These are phyloP conservation scores for Candida pseudofarinosa DNA, from an alignment of 805 yeast genomes.

Conservation along the genomic window DNA sequence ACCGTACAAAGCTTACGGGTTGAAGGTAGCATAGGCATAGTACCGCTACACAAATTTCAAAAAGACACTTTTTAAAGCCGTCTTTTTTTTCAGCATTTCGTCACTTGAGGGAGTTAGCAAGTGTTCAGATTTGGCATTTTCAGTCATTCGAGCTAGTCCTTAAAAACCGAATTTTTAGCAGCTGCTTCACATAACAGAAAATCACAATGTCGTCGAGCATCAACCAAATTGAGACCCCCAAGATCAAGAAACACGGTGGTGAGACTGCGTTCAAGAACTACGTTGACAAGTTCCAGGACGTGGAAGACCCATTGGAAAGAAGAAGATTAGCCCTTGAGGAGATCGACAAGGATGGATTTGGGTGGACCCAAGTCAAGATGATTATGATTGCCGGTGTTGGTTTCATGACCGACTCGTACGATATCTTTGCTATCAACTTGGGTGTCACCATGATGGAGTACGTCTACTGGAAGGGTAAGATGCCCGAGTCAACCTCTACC, in stretches of 20 bases:
- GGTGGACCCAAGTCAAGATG: conserved; percentile 81
- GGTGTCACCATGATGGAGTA: conserved; percentile 75
- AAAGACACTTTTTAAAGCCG: too few species aligned
- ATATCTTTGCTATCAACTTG: conserved; percentile 84
- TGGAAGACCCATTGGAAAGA: conserved; percentile 82
- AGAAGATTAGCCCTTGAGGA: conserved; percentile 81
- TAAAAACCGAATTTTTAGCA: too few species aligned
- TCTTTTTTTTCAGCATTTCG: too few species aligned
- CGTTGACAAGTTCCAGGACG: conserved; percentile 73
- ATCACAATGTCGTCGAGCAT: conserved; percentile 2
- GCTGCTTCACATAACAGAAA: too few species aligned
- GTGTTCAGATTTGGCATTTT: too few species aligned
- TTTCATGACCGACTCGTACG: conserved; percentile 89
- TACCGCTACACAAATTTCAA: too few species aligned
- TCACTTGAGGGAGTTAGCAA: too few species aligned
- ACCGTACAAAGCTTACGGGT: too few species aligned
- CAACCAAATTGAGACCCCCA: background rate
- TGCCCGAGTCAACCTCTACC: conserved; percentile 72
- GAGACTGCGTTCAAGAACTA: conserved; percentile 84
- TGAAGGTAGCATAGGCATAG: too few species aligned
- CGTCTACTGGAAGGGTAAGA: conserved; percentile 63
- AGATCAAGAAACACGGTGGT: conserved; percentile 51
- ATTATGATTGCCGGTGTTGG: conserved; percentile 89
- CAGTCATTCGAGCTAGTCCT: too few species aligned
- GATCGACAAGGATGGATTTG: conserved; percentile 73